A percentile compares a stretch with the other conserved stretches of the same genome.
Evolutionary conservation across 805 yeast genomes (phyloP).

Genomic region (Lipomyces yamadae): DNA sequence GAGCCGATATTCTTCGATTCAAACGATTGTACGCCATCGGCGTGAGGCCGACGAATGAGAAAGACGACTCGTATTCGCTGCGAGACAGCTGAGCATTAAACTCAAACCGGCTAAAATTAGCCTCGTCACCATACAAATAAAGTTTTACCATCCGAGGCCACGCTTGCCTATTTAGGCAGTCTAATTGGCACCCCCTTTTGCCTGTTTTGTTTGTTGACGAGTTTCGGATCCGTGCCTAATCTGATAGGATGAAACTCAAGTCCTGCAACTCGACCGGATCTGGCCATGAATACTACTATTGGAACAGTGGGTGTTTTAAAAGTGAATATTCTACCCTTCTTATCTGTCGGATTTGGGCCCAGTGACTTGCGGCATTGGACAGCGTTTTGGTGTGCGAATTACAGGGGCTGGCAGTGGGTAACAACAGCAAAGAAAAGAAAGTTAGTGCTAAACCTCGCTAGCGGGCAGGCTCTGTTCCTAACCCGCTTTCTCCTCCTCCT

Average conservation of each 20-base stretch:
- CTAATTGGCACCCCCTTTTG: neutral
- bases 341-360: too few species aligned
- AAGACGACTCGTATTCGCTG: neutral
- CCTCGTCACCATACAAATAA: neutral
- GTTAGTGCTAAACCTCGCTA: too few species aligned
- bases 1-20: too few species aligned
- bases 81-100: neutral
- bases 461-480: too few species aligned
- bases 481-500: neutral
- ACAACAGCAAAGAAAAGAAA: too few species aligned
- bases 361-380: neutral
- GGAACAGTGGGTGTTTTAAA: too few species aligned
- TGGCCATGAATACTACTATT: too few species aligned
- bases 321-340: too few species aligned
- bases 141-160: neutral
- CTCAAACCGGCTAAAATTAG: conserved; percentile 1
- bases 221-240: neutral
- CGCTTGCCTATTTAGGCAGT: neutral
- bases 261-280: too few species aligned
- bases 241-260: too few species aligned
- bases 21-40: too few species aligned
- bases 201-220: neutral
- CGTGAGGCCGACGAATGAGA: too few species aligned
- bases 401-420: neutral
- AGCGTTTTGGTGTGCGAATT: neutral